phyloP scores from a whole-genome alignment of 2,329 filamentous ascomycete genomes.

The Fusarium hainanense region DNA sequence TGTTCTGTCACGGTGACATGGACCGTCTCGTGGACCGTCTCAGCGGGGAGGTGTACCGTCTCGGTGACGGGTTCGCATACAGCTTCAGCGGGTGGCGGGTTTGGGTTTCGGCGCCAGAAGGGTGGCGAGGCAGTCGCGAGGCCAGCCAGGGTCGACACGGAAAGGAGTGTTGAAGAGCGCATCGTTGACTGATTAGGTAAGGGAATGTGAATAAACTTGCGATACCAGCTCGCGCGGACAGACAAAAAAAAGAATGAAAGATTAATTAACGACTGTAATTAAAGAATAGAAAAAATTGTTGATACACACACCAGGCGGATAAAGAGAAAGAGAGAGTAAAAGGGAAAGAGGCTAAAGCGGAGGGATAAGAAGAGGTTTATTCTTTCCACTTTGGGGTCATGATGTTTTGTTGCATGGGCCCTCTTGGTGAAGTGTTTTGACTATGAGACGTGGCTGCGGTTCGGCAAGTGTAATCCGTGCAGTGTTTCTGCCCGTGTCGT shows the following conservation, averaged over 20 bases:
- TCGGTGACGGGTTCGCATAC: conserved; percentile 29
- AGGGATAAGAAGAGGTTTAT: conserved; percentile 18
- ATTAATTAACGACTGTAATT: conserved; percentile 13
- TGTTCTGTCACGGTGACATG: conserved; percentile 13
- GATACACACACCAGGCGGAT: conserved; percentile 21
- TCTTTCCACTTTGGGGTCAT: conserved; percentile 24
- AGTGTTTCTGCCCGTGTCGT: background rate
- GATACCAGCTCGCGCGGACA: conserved; percentile 33
- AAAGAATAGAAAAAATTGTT: conserved; percentile 21
- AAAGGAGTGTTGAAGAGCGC: conserved; percentile 20
- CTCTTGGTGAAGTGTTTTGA: background rate
- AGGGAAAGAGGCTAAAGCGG: conserved; percentile 16
- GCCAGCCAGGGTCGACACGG: conserved; percentile 16
- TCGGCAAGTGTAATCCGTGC: conserved; percentile 20
- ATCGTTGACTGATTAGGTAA: conserved; percentile 1
- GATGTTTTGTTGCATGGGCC: conserved; percentile 17
- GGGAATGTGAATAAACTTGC: background rate
- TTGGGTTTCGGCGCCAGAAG: conserved; percentile 19
- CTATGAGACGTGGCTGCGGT: conserved; percentile 26
- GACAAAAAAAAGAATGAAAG: conserved; percentile 11
- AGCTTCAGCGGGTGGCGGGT: conserved; percentile 11
- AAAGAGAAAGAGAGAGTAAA: background rate
- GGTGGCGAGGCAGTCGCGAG: conserved; percentile 26
- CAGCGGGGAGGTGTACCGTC: conserved; percentile 14
- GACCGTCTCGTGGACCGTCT: conserved; percentile 14